Base-by-base conservation (phyloP, 257 asterid species). In the Anisodus acutangulus region DNA sequence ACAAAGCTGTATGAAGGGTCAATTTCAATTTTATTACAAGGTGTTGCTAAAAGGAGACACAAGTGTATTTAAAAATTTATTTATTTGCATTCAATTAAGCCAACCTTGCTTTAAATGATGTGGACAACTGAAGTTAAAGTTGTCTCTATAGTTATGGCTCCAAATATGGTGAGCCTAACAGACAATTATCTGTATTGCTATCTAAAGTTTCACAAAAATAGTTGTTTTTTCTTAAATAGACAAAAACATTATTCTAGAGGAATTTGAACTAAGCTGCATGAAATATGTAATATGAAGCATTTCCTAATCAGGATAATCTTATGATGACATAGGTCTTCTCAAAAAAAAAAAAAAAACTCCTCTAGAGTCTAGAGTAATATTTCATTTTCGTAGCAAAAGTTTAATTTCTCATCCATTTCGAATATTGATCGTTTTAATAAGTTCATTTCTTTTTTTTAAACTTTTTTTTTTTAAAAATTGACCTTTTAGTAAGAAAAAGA, bases 41-140 rank as follows among this genome's bases (percentile, higher is more conserved):
- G 22, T 51, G 26, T 12, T 31, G 35, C 35, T 68, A 70, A 2
- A 22, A 16, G 13, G 47, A 31, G 15, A 76, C 12, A 19, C 11
- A 22, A 22, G 53, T 53, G 35, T 31, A 31, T 31, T 31, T 31
- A 31, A 31, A 31, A 31, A 1, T 31, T 15, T 68, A 39, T 68
- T 78, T 78, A 7, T 26, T 54, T 53, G 31, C 81, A 78, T 78
- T 78, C 4, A 78, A 78, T 78, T 78, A 78, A 7, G 9, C 64
- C 63, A 49, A 53, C 49, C 64, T 53, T 78, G 64, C 64, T 78
- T 78, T 78, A 26, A 51, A 53, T 78, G 81, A 53, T 26, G 47
- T 35, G 0, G 81, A 78, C 81, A 12, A 53, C 64, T 78, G 63
- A 22, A 11, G 45, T 12, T 49, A 49, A 74, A 78, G 47, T 78